phyloP scores from a whole-genome alignment of 257 asterid species.

The Capsicum chinense region DNA sequence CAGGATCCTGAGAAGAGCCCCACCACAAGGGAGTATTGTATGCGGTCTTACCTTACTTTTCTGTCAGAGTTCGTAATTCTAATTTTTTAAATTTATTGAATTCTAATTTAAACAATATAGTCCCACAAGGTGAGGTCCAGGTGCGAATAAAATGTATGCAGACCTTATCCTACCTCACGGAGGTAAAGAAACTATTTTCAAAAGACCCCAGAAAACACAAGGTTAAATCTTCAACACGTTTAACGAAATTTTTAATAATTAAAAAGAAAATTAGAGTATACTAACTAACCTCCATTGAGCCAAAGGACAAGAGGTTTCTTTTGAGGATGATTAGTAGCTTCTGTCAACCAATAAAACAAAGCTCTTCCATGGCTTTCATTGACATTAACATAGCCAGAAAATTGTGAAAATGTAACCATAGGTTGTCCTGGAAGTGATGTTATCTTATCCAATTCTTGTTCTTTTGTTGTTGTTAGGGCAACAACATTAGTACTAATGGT shows the following conservation, averaged over 20 bases:
- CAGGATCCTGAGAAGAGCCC: too few species aligned
- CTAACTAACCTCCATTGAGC: constrained; percentile 44
- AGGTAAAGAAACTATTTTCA: not conserved
- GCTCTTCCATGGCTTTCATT: constrained; percentile 67
- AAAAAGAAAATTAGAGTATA: too few species aligned
- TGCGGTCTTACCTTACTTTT: too few species aligned
- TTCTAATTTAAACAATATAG: too few species aligned
- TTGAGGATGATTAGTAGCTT: constrained; percentile 51
- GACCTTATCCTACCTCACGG: not conserved
- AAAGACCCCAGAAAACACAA: too few species aligned
- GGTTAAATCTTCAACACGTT: too few species aligned
- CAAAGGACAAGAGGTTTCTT: constrained; percentile 76
- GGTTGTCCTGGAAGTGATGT: constrained; percentile 83
- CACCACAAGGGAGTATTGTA: too few species aligned
- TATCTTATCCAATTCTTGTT: constrained; percentile 67
- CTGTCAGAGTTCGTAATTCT: too few species aligned
- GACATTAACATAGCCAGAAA: constrained; percentile 78
- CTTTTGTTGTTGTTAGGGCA: constrained; percentile 33
- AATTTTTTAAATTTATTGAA: too few species aligned
- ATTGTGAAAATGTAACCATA: constrained; percentile 64
- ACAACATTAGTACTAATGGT: not conserved
- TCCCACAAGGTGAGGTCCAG: not conserved
- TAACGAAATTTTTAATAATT: too few species aligned
- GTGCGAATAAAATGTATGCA: not conserved
- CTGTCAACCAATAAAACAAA: constrained; percentile 81